Percentiles rank a stretch among this genome's conserved stretches.
Conservation (phyloP, 768 basidiomycete genomes). For the Tulasnella calospora region DNA sequence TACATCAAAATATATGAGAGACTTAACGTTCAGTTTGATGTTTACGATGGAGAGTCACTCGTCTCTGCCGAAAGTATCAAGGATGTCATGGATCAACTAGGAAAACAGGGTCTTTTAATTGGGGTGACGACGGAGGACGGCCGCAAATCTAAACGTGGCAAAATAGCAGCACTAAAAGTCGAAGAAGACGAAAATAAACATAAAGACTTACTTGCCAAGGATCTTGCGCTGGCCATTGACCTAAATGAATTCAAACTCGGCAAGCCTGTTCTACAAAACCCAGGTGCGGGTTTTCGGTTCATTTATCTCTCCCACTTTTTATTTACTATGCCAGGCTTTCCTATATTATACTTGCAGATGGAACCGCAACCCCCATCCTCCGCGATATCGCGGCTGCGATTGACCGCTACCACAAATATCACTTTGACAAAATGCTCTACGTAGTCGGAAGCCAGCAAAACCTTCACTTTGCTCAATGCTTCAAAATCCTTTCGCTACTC, state of each 20-base stretch:
- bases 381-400: conserved; percentile 44
- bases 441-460: background rate
- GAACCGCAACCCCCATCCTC: conserved; percentile 42
- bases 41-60: conserved; percentile 40
- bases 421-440: conserved; percentile 44
- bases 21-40: conserved; percentile 42
- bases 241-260: conserved; percentile 37
- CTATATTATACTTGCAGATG: conserved; percentile 34
- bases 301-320: background rate
- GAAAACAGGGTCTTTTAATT: conserved; percentile 32
- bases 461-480: background rate
- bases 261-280: conserved; percentile 41
- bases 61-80: conserved; percentile 38
- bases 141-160: background rate
- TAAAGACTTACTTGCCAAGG: too few relatives aligned
- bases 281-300: conserved; percentile 21
- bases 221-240: conserved; percentile 38
- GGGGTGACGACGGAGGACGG: conserved; percentile 25
- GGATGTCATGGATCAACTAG: conserved; percentile 34
- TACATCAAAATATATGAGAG: conserved; percentile 39
- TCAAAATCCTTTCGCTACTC: background rate
- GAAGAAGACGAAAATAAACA: too few relatives aligned
- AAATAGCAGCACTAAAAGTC: background rate
- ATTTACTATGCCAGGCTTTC: background rate
- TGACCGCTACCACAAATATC: conserved; percentile 42